Evolutionary conservation across 306 rosid species (phyloP).

Genomic region (Pyrus bretschneideri): DNA sequence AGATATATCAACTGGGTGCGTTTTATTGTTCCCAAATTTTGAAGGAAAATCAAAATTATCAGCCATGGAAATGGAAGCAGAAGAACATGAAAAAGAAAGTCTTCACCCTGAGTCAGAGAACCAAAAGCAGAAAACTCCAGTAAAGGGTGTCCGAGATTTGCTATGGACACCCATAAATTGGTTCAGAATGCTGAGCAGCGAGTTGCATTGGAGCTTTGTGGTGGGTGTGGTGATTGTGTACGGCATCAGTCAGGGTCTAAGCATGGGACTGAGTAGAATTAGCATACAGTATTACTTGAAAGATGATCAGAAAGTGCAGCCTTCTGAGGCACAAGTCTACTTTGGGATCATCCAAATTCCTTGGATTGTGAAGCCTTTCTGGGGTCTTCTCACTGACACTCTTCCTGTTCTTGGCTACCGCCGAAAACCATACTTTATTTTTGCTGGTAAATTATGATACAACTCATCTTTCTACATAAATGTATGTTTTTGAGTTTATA

Average conservation of each 20-base stretch:
- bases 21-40: background rate
- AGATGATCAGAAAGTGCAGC: constrained; percentile 29
- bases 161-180: constrained; percentile 15
- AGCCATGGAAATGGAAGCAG: constrained; percentile 7
- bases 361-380: constrained; percentile 22
- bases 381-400: constrained; percentile 28
- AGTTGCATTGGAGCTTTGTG: constrained; percentile 30
- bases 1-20: background rate
- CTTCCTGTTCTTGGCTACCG: constrained; percentile 25
- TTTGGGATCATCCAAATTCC: constrained; percentile 21
- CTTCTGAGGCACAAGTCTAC: constrained; percentile 25
- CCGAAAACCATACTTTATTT: constrained; percentile 23
- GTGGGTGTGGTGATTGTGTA: constrained; percentile 20
- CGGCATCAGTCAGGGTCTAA: constrained; percentile 29
- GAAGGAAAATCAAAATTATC: background rate
- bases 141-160: constrained; percentile 5
- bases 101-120: background rate
- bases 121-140: background rate
- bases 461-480: background rate
- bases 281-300: constrained; percentile 25
- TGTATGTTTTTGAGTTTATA: background rate
- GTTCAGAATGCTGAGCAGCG: constrained; percentile 22
- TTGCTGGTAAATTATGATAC: constrained; percentile 19
- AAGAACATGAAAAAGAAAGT: constrained; percentile 1
- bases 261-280: constrained; percentile 16